A percentile compares a stretch with the other conserved stretches of the same genome.
phyloP scores from a whole-genome alignment of 2,329 filamentous ascomycete species.

The Cladosporium sp. region DNA sequence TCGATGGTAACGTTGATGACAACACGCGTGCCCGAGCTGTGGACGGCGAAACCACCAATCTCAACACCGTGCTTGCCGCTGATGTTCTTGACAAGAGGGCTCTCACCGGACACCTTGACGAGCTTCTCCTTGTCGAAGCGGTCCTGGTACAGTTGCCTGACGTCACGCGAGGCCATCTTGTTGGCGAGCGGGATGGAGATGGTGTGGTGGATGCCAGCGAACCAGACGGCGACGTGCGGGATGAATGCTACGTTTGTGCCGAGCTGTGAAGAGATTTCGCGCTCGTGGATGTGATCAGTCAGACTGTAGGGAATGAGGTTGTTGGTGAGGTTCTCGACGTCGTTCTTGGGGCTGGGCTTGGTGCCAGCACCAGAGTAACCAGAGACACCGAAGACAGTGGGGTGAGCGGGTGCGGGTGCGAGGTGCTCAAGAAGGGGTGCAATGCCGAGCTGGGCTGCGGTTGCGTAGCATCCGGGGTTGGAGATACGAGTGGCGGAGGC shows the following conservation, averaged over 20 bases:
- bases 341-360: constrained; percentile 91
- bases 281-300: constrained; percentile 93
- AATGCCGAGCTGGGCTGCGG: constrained; percentile 84
- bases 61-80: constrained; percentile 82
- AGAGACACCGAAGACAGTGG: constrained; percentile 83
- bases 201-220: constrained; percentile 89
- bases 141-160: constrained; percentile 92
- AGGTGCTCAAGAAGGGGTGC: constrained; percentile 75
- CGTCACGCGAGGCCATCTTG: constrained; percentile 84
- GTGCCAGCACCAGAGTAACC: constrained; percentile 95
- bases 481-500: constrained; percentile 75
- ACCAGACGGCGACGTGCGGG: constrained; percentile 94
- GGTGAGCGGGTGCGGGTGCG: constrained; percentile 57
- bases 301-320: constrained; percentile 89
- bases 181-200: constrained; percentile 85
- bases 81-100: constrained; percentile 80
- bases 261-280: constrained; percentile 78
- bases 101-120: constrained; percentile 85
- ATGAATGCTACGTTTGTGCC: constrained; percentile 75
- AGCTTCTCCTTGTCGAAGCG: constrained; percentile 94
- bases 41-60: constrained; percentile 92
- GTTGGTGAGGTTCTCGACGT: constrained; percentile 73
- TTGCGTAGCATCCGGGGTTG: constrained; percentile 95
- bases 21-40: constrained; percentile 81
- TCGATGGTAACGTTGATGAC: constrained; percentile 95